phyloP scores from a whole-genome alignment of 345 rosid genomes.

The Passiflora organensis region DNA sequence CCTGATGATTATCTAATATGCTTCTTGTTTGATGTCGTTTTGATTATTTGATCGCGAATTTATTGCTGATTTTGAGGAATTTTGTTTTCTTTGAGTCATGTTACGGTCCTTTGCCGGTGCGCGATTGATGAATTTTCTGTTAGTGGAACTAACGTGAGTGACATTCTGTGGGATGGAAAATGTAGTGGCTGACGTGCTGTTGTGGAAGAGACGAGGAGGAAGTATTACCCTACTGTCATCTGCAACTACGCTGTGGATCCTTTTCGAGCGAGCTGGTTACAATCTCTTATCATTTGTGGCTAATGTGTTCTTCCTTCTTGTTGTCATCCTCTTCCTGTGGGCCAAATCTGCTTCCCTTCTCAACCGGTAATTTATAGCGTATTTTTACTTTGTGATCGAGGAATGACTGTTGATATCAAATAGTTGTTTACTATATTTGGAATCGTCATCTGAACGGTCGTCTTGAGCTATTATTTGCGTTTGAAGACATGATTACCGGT shows the following conservation, averaged over 20 bases:
- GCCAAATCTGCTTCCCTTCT: constrained; percentile 94
- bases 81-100: not conserved
- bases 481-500: no score
- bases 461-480: no score
- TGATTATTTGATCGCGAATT: no score
- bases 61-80: no score
- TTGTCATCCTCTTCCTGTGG: constrained; percentile 80
- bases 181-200: constrained; percentile 72
- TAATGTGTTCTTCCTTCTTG: constrained; percentile 70
- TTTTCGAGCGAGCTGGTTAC: constrained; percentile 77
- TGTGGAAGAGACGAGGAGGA: constrained; percentile 68
- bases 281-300: constrained; percentile 65
- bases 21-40: not conserved
- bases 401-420: no score
- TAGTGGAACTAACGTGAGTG: no score
- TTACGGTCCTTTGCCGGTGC: no score
- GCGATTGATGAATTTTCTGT: not conserved
- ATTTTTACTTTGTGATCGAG: no score
- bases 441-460: no score
- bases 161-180: no score
- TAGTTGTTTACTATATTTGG: no score
- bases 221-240: constrained; percentile 42
- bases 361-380: no score
- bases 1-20: not conserved
- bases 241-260: constrained; percentile 59